These are phyloP conservation scores for Colletotrichum lupini DNA, from an alignment of 2,329 filamentous ascomycete species.

Conservation along the genomic window DNA sequence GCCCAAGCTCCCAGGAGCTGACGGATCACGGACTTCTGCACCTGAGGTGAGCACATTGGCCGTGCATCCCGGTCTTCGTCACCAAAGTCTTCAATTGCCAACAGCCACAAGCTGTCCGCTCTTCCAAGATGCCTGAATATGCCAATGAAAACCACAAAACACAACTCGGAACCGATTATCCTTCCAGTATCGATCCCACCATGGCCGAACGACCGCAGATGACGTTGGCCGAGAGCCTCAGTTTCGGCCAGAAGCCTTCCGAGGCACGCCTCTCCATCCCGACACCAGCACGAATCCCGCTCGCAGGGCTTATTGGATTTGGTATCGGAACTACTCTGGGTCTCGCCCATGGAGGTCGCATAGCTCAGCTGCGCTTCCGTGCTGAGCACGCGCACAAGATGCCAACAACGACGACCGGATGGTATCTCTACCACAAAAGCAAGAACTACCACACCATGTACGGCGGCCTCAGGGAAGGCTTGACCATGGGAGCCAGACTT, in stretches of 20 bases:
- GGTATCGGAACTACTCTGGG: slow-evolving; percentile 78
- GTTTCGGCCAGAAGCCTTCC: slow-evolving; percentile 43
- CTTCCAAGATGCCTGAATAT: neutral
- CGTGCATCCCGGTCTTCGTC: neutral
- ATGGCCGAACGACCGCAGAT: slow-evolving; percentile 21
- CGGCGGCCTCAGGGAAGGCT: slow-evolving; percentile 81
- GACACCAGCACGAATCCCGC: slow-evolving; percentile 72
- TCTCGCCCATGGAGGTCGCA: slow-evolving; percentile 76
- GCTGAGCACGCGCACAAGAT: slow-evolving; percentile 97
- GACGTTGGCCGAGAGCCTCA: slow-evolving; percentile 35
- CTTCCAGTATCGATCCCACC: neutral
- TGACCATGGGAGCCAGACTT: slow-evolving; percentile 78
- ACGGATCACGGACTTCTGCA: neutral
- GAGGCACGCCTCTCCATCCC: slow-evolving; percentile 70
- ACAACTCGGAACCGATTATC: neutral
- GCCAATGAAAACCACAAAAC: neutral
- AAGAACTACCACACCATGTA: slow-evolving; percentile 92
- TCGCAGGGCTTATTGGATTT: slow-evolving; percentile 73
- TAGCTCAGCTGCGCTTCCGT: slow-evolving; percentile 84
- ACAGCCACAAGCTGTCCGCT: neutral
- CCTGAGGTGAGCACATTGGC: neutral
- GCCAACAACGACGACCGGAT: slow-evolving; percentile 83
- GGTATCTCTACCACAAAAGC: slow-evolving; percentile 99
- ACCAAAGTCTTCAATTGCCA: neutral
- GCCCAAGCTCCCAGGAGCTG: slow-evolving; percentile 20